Base-by-base conservation (phyloP, 768 basidiomycete genomes). In the Boletus reticulatus region DNA sequence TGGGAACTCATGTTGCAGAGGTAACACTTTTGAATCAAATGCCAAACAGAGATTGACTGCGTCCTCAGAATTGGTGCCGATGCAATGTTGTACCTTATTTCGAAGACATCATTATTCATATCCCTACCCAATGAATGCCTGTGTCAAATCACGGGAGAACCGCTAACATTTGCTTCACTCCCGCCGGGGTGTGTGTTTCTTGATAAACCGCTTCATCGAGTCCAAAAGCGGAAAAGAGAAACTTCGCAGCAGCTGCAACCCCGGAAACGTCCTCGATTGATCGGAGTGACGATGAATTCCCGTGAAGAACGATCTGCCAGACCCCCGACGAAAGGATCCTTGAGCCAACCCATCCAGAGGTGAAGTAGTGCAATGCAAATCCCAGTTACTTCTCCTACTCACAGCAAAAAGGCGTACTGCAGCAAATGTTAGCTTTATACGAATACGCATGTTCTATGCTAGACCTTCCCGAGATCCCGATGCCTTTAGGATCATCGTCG, bases 111-210 rank as follows among this genome's bases (percentile, higher is more conserved):
- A 12, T 58, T 95, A 17, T 98, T 94, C 67, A 65, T 88, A 16
- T 75, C 88, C 3, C 71, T 97, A 19, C 88, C 89, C 0, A 96
- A 97, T 64, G 84, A 83, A 19, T 95, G 92, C 65, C 80, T 87
- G 36, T 89, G 89, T 58, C 95, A 98, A 69, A 67, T 97, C 54
- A 83, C 87, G 0, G 94, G 95, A 5, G 76, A 76, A 36, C 86
- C 89, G 0, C 67, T 96, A 22, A 73, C 84, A 29, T 77, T 80
- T 37, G 60, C 75, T 1, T 72, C 70, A n/a, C 60, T 73, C 61
- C 69, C 71, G 1, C 52, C 34, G 2, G 49, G 48, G 0, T 49
- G 54, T 8, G 55, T 51, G 22, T 53, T 56, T 24, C 56, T 72
- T 32, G 44, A 55, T 5, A 60, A 50, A 12, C 24, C 27, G 8